These are phyloP conservation scores for Cymbidium sinense DNA, from an alignment of 106 monocot species.

Conservation along the genomic window DNA sequence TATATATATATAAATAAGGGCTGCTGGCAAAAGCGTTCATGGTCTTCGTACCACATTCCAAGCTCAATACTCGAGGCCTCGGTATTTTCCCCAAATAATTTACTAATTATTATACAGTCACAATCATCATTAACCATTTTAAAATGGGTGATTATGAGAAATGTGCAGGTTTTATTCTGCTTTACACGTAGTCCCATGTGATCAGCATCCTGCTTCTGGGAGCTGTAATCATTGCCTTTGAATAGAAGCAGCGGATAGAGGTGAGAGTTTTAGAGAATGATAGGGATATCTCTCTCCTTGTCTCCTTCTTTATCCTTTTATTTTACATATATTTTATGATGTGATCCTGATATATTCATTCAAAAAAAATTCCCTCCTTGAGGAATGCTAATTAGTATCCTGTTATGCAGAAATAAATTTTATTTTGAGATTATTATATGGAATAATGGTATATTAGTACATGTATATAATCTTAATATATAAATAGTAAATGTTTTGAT, in stretches of 20 bases:
- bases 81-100: not conserved
- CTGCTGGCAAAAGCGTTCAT: not conserved
- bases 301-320: not conserved
- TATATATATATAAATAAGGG: not conserved
- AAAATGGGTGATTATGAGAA: not conserved
- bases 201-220: constrained; percentile 6
- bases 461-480: too few species aligned
- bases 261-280: not conserved
- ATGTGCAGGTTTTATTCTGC: not conserved
- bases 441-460: too few species aligned
- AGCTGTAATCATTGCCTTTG: constrained; percentile 16
- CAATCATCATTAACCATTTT: not conserved
- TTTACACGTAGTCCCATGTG: constrained; percentile 2
- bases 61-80: not conserved
- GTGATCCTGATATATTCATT: not conserved
- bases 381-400: not conserved
- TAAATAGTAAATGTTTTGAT: too few species aligned
- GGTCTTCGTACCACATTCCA: constrained; percentile 1
- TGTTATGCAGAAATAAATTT: too few species aligned
- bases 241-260: constrained; percentile 2
- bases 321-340: constrained; percentile 3
- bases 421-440: too few species aligned
- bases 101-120: not conserved
- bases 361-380: not conserved
- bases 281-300: not conserved